Conservation (phyloP, 1,139 yeast species). For the Kurtzmaniella quercitrusa region DNA sequence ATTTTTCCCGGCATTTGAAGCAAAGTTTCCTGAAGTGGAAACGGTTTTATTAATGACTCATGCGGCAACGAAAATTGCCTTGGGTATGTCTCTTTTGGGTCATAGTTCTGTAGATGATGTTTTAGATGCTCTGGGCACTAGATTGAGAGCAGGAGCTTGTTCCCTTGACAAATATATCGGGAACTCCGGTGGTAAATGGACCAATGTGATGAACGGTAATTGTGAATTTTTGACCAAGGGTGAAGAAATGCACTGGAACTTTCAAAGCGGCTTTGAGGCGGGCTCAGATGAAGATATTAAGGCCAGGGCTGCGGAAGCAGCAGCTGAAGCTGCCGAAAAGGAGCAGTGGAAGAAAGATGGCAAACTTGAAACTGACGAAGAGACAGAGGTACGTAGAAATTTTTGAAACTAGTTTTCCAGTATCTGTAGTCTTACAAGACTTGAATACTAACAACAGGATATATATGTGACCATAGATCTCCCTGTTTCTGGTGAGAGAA, state of each 20-base stretch:
- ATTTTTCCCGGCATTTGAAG: conserved; percentile 51
- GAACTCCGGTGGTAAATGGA: conserved; percentile 39
- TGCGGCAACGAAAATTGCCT: conserved; percentile 79
- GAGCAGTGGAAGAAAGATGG: conserved; percentile 8
- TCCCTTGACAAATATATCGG: conserved; percentile 33
- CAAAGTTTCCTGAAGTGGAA: conserved; percentile 50
- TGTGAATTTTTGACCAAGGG: conserved; percentile 64
- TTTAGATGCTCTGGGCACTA: conserved; percentile 48
- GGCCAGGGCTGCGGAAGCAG: conserved; percentile 29
- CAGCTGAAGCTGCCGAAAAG: conserved; percentile 1
- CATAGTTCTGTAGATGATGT: conserved; percentile 42
- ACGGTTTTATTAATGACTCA: conserved; percentile 66
- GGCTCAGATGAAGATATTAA: conserved; percentile 74
- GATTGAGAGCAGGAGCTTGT: conserved; percentile 47
- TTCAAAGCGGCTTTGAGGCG: conserved; percentile 64
- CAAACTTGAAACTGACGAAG: conserved; percentile 12
- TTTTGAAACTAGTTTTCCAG: too few relatives aligned
- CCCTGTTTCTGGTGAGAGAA: conserved; percentile 30
- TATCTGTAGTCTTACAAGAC: too few relatives aligned
- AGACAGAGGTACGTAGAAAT: conserved; percentile 30
- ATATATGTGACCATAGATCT: conserved; percentile 41
- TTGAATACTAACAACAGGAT: conserved; percentile 34
- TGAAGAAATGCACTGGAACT: conserved; percentile 93
- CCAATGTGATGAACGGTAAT: conserved; percentile 59
- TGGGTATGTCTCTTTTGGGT: conserved; percentile 65